These are phyloP conservation scores for Debaryomyces udenii DNA, from an alignment of 1,139 yeast species.

Conservation along the genomic window DNA sequence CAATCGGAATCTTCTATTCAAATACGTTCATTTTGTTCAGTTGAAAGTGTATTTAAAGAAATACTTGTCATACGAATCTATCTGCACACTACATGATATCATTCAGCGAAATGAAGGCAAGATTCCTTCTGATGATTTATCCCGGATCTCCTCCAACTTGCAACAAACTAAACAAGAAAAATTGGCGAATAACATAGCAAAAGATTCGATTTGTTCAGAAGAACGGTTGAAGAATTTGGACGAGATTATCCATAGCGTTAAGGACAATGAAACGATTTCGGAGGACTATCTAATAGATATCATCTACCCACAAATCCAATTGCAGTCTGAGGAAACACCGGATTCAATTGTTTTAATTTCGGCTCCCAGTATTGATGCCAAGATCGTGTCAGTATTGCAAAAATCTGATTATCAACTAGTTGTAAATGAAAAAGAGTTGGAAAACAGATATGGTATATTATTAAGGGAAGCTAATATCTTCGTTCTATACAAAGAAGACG, in stretches of 20 bases:
- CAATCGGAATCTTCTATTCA: slow-evolving; percentile 39
- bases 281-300: slow-evolving; percentile 73
- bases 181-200: not conserved
- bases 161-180: slow-evolving; percentile 7
- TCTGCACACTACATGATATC: slow-evolving; percentile 40
- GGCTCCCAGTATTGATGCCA: slow-evolving; percentile 44
- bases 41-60: slow-evolving; percentile 30
- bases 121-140: slow-evolving; percentile 11
- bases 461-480: slow-evolving; percentile 44
- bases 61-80: slow-evolving; percentile 42
- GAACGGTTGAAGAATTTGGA: slow-evolving; percentile 50
- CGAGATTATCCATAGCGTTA: slow-evolving; percentile 47
- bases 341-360: slow-evolving; percentile 58
- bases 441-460: slow-evolving; percentile 41
- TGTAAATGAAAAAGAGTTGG: slow-evolving; percentile 32
- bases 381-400: slow-evolving; percentile 40
- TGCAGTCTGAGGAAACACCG: slow-evolving; percentile 66
- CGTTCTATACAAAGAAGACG: slow-evolving; percentile 36
- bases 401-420: slow-evolving; percentile 25
- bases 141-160: not conserved
- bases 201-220: slow-evolving; percentile 17
- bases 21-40: slow-evolving; percentile 45
- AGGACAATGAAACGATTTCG: slow-evolving; percentile 47
- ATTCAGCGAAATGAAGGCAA: slow-evolving; percentile 22
- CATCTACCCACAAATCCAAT: slow-evolving; percentile 84